Evolutionary conservation across 1,284 basidiomycete genomes (phyloP).

Genomic region (Sphaerobolus stellatus): DNA sequence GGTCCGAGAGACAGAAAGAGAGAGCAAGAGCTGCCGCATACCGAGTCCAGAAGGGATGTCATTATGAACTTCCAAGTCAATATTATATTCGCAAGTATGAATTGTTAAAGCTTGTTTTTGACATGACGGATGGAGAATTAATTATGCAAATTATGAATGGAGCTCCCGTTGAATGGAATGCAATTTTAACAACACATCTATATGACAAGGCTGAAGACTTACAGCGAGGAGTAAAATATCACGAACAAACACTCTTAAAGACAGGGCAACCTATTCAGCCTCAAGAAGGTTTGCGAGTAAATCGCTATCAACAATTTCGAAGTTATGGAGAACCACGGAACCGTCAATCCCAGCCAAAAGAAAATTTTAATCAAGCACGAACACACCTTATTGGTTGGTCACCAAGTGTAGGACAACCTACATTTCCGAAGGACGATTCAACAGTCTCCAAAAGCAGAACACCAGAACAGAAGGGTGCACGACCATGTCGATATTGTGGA

Average conservation of each 20-base stretch:
- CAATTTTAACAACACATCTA: constrained; percentile 19
- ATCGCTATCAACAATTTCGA: not conserved
- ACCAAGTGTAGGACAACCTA: constrained; percentile 4
- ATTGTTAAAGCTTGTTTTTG: constrained; percentile 10
- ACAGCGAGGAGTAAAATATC: constrained; percentile 19
- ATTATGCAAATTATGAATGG: constrained; percentile 24
- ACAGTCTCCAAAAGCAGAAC: constrained; percentile 24
- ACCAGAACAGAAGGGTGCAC: constrained; percentile 23
- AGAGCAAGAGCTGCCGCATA: constrained; percentile 4
- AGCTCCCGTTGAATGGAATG: constrained; percentile 23
- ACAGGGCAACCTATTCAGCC: not conserved
- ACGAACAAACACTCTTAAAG: constrained; percentile 21
- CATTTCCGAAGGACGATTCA: constrained; percentile 18
- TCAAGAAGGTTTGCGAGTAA: no score
- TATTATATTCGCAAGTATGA: constrained; percentile 27
- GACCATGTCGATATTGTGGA: constrained; percentile 26
- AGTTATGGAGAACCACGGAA: not conserved
- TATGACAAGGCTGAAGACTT: constrained; percentile 17
- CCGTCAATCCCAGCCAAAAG: not conserved
- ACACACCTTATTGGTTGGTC: constrained; percentile 6
- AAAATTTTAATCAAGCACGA: not conserved
- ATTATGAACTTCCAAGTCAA: constrained; percentile 27
- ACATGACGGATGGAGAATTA: constrained; percentile 16
- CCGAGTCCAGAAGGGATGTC: constrained; percentile 24
- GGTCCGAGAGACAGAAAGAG: constrained; percentile 13